Percentiles rank a stretch among this genome's conserved stretches.
These are phyloP conservation scores for Carallia pectinifolia DNA, from an alignment of 345 rosid genomes.

Conservation along the genomic window DNA sequence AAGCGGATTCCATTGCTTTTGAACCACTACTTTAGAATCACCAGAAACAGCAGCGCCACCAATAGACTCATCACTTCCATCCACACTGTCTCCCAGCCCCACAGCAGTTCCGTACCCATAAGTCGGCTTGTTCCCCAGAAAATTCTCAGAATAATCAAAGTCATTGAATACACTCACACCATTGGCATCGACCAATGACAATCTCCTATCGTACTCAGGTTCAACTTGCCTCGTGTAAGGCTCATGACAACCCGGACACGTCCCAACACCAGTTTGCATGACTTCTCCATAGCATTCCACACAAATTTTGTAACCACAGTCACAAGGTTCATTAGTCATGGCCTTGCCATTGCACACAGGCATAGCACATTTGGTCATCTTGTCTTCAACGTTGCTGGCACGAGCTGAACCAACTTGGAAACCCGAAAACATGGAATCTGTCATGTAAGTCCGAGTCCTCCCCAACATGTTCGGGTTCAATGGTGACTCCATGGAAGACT, in stretches of 20 bases:
- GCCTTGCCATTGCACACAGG: slow-evolving; percentile 43
- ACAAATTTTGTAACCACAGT: slow-evolving; percentile 51
- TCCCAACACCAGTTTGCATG: slow-evolving; percentile 30
- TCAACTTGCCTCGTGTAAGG: slow-evolving; percentile 32
- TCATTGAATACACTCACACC: slow-evolving; percentile 19
- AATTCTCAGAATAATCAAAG: slow-evolving; percentile 39
- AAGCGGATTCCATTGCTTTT: slow-evolving; percentile 56
- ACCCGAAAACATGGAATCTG: slow-evolving; percentile 47
- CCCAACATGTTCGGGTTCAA: not conserved
- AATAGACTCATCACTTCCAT: slow-evolving; percentile 18
- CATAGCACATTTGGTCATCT: slow-evolving; percentile 35
- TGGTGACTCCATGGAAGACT: not conserved
- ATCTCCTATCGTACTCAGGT: slow-evolving; percentile 28
- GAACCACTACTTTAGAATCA: slow-evolving; percentile 15
- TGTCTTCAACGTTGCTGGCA: slow-evolving; percentile 36
- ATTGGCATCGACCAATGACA: slow-evolving; percentile 28
- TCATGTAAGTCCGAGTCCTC: slow-evolving; percentile 7
- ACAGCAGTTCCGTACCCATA: slow-evolving; percentile 54
- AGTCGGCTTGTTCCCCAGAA: slow-evolving; percentile 43
- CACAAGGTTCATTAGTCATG: slow-evolving; percentile 42
- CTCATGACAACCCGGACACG: slow-evolving; percentile 54
- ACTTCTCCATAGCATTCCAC: slow-evolving; percentile 42
- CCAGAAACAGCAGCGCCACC: slow-evolving; percentile 12
- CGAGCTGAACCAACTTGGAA: slow-evolving; percentile 37
- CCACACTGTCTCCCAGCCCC: slow-evolving; percentile 39